These are phyloP conservation scores for Penicillium expansum DNA, from an alignment of 2,329 filamentous ascomycete genomes.

Conservation along the genomic window DNA sequence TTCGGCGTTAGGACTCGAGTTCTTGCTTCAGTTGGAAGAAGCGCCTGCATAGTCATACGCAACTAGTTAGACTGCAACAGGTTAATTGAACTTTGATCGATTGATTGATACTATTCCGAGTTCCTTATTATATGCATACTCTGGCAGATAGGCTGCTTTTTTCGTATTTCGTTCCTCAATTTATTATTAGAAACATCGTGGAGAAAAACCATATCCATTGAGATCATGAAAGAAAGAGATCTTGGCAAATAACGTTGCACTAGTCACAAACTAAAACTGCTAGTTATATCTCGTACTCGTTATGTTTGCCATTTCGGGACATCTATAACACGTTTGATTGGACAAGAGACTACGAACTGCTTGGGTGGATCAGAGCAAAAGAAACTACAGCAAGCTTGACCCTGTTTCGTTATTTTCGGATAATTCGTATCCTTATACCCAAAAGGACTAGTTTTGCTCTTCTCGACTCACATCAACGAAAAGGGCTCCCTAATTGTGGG, in stretches of 20 bases:
- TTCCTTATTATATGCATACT: no score
- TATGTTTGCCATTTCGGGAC: neutral
- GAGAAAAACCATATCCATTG: neutral
- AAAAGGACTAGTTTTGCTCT: neutral
- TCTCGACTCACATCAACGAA: neutral
- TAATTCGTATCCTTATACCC: constrained; percentile 1
- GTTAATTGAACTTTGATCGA: no score
- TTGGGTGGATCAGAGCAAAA: neutral
- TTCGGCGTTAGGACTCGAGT: no score
- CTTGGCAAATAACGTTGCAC: neutral
- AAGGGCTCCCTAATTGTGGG: neutral
- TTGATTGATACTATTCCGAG: no score
- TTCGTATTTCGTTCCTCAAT: constrained; percentile 3
- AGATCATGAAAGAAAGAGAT: neutral
- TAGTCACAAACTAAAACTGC: neutral
- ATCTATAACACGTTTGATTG: neutral
- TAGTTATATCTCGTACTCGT: constrained; percentile 5
- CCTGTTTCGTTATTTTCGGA: neutral
- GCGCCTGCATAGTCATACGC: no score
- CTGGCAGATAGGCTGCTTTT: neutral
- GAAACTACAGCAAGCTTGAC: neutral
- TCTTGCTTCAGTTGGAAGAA: no score
- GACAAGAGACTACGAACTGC: neutral
- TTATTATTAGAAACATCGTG: neutral
- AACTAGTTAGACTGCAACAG: no score